Conservation (phyloP, 176 grass and related monocot species). For the Saccharum officinarum region DNA sequence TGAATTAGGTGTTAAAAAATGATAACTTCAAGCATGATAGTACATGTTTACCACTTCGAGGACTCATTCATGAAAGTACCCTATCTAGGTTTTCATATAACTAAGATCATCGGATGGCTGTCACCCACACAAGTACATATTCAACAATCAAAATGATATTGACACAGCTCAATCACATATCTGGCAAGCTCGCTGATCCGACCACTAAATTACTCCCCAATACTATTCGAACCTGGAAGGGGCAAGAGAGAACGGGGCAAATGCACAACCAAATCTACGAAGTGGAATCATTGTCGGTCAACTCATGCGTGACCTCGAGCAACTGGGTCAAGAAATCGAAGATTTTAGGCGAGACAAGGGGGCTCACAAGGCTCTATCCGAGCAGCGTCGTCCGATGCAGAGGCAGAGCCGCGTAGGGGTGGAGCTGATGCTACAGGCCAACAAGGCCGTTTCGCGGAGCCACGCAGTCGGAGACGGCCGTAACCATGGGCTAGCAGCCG, state of each 20-base stretch:
- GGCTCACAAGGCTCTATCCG: conserved; percentile 39
- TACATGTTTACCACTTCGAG: not conserved
- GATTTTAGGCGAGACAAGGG: conserved; percentile 7
- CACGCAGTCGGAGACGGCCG: not conserved
- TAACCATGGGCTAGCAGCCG: conserved; percentile 4
- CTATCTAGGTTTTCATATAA: conserved; percentile 3
- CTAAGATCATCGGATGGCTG: not conserved
- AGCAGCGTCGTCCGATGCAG: conserved; percentile 24
- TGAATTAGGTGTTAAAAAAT: not conserved
- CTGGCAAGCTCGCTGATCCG: not conserved
- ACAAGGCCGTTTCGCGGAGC: not conserved
- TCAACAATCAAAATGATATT: not conserved
- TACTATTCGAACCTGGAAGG: not conserved
- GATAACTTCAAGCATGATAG: not conserved
- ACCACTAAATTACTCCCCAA: not conserved
- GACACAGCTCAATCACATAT: conserved; percentile 15
- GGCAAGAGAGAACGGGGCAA: not conserved
- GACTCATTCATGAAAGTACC: not conserved
- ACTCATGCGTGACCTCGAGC: not conserved
- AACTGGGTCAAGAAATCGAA: not conserved
- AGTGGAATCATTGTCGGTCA: not conserved
- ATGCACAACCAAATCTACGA: not conserved
- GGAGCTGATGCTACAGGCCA: not conserved
- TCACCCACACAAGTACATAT: not conserved
- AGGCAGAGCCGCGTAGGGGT: conserved; percentile 20